A percentile compares a stretch with the other conserved stretches of the same genome.
phyloP scores from a whole-genome alignment of 2,329 filamentous ascomycete species.

The Talaromyces funiculosus region DNA sequence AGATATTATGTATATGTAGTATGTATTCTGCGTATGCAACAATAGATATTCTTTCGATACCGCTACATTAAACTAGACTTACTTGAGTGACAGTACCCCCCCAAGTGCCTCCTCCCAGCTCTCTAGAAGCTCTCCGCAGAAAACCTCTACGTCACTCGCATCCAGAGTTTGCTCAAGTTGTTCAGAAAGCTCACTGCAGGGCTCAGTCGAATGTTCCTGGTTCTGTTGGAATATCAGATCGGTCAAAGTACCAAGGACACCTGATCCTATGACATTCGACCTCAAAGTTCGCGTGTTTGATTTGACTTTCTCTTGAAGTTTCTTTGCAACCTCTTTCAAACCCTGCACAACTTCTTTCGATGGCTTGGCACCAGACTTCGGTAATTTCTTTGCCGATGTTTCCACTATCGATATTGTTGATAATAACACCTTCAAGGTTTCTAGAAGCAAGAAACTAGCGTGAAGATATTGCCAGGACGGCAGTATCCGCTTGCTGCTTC shows the following conservation, averaged over 20 bases:
- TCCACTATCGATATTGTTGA: slow-evolving; percentile 24
- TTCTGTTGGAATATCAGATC: slow-evolving; percentile 27
- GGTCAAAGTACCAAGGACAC: slow-evolving; percentile 38
- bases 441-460: slow-evolving; percentile 32
- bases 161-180: slow-evolving; percentile 34
- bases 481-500: slow-evolving; percentile 20
- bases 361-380: slow-evolving; percentile 26
- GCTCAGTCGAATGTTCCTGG: slow-evolving; percentile 17
- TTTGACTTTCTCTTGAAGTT: slow-evolving; percentile 31
- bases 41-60: neutral
- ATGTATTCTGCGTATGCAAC: too few species aligned
- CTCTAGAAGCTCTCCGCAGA: slow-evolving; percentile 42
- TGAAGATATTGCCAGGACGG: slow-evolving; percentile 42
- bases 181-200: slow-evolving; percentile 19
- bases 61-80: slow-evolving; percentile 3
- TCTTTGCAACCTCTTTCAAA: slow-evolving; percentile 21
- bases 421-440: slow-evolving; percentile 36
- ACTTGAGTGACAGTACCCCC: slow-evolving; percentile 31
- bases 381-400: slow-evolving; percentile 25
- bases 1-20: neutral
- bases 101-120: slow-evolving; percentile 44
- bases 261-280: slow-evolving; percentile 33
- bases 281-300: slow-evolving; percentile 34
- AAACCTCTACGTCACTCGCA: slow-evolving; percentile 35
- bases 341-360: slow-evolving; percentile 31